Percentiles rank a stretch among this genome's conserved stretches.
Conservation (phyloP, 2,329 filamentous ascomycete species). For the Cladosporium colombiae region DNA sequence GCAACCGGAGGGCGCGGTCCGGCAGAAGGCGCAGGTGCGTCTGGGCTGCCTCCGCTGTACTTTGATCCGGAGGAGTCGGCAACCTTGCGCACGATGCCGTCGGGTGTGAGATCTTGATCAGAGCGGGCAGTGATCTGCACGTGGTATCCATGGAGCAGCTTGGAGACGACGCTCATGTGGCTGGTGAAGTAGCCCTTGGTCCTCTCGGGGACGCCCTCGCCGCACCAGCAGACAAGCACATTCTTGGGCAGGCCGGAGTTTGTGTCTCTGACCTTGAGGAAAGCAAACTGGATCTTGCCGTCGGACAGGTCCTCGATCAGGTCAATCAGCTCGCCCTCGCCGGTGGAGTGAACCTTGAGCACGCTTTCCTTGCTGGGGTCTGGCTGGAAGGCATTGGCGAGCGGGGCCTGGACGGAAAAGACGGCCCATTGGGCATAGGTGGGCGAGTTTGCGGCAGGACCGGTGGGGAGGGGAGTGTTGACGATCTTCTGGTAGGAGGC, state of each 20-base stretch:
- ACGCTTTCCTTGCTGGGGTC: conserved; percentile 89
- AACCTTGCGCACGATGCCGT: conserved; percentile 88
- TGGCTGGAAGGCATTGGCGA: conserved; percentile 87
- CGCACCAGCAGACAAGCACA: conserved; percentile 94
- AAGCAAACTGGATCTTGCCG: conserved; percentile 94
- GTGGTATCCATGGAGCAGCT: conserved; percentile 93
- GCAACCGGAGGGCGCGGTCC: conserved; percentile 70
- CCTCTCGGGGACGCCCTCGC: conserved; percentile 94
- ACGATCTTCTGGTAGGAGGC: conserved; percentile 66
- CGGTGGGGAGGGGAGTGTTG: conserved; percentile 59
- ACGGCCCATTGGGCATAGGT: conserved; percentile 92
- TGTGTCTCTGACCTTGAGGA: conserved; percentile 92
- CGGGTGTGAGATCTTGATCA: conserved; percentile 82
- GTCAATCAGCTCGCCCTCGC: conserved; percentile 88
- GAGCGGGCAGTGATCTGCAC: conserved; percentile 96
- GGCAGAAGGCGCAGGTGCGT: conserved; percentile 46
- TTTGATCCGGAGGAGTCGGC: conserved; percentile 92
- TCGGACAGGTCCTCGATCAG: conserved; percentile 96
- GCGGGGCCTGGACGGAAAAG: conserved; percentile 87
- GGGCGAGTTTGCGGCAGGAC: conserved; percentile 64
- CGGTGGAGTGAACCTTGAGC: conserved; percentile 88
- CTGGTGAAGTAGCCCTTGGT: conserved; percentile 99
- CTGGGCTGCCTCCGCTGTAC: conserved; percentile 72
- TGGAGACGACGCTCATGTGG: conserved; percentile 84
- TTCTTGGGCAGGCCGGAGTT: conserved; percentile 88